These are phyloP conservation scores for Luzula sylvatica DNA, from an alignment of 176 grass and related monocot species.

Conservation along the genomic window DNA sequence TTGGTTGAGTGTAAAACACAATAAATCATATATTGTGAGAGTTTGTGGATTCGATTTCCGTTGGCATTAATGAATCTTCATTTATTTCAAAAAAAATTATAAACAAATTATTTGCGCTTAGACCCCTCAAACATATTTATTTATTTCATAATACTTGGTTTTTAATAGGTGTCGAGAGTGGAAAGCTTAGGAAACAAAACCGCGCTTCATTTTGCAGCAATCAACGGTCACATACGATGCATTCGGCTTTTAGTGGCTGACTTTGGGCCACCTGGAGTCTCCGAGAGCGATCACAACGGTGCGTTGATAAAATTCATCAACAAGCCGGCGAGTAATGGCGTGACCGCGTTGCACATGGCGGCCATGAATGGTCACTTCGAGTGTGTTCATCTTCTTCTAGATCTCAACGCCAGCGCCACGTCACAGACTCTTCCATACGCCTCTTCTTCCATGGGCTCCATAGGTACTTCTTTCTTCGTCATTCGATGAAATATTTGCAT, in stretches of 20 bases:
- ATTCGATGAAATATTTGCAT: no score
- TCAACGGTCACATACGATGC: slow-evolving; percentile 55
- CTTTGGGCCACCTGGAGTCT: background rate
- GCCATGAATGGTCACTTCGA: slow-evolving; percentile 60
- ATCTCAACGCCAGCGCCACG: slow-evolving; percentile 40
- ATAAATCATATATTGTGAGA: no score
- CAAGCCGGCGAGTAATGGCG: slow-evolving; percentile 38
- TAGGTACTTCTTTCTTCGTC: slow-evolving; percentile 28
- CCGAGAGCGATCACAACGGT: background rate
- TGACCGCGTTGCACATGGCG: slow-evolving; percentile 77
- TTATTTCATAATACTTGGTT: background rate
- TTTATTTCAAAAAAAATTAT: background rate
- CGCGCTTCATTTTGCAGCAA: slow-evolving; percentile 73
- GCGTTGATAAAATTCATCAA: slow-evolving; percentile 34
- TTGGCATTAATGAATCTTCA: background rate
- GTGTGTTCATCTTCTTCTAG: slow-evolving; percentile 75
- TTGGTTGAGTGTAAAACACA: no score
- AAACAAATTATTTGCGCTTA: no score
- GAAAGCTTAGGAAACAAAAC: slow-evolving; percentile 44
- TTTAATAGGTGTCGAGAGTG: slow-evolving; percentile 44
- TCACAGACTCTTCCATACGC: slow-evolving; percentile 30
- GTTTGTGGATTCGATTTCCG: no score
- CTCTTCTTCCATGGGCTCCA: slow-evolving; percentile 41
- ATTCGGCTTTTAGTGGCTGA: slow-evolving; percentile 50
- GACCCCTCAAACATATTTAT: no score